A percentile compares a stretch with the other conserved stretches of the same genome.
These are phyloP conservation scores for Calocybe gangraenosa DNA, from an alignment of 768 basidiomycete species.

Conservation along the genomic window DNA sequence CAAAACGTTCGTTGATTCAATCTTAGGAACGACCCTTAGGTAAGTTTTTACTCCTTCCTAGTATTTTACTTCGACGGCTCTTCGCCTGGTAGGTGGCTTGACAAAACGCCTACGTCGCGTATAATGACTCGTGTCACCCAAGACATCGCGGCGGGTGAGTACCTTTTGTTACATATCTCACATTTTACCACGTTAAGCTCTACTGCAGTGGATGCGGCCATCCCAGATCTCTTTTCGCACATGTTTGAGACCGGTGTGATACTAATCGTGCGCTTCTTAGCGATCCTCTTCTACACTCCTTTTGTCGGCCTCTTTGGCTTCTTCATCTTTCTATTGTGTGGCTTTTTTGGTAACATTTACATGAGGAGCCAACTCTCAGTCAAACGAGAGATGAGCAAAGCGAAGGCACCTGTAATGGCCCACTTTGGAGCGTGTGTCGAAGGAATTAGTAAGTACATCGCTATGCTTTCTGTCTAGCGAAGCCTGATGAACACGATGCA, in stretches of 20 bases:
- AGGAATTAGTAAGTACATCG: conserved; percentile 39
- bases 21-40: conserved; percentile 59
- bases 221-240: conserved; percentile 22
- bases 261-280: conserved; percentile 12
- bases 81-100: conserved; percentile 36
- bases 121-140: conserved; percentile 63
- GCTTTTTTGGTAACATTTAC: conserved; percentile 36
- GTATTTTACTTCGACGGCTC: background rate
- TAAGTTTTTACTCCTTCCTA: conserved; percentile 17
- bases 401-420: conserved; percentile 25
- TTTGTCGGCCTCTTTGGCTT: conserved; percentile 7
- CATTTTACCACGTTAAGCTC: background rate
- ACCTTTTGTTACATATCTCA: background rate
- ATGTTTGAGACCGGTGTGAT: conserved; percentile 11
- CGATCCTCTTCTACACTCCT: conserved; percentile 12
- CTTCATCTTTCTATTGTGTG: conserved; percentile 28
- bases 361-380: conserved; percentile 41
- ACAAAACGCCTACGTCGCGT: conserved; percentile 41
- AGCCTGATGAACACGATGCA: conserved; percentile 10
- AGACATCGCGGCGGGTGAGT: conserved; percentile 45
- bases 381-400: conserved; percentile 43
- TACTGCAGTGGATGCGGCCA: conserved; percentile 44
- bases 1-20: conserved; percentile 39
- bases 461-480: background rate
- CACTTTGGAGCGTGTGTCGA: conserved; percentile 51